These are phyloP conservation scores for Scedosporium dehoogii DNA, from an alignment of 2,329 filamentous ascomycete species.

Conservation along the genomic window DNA sequence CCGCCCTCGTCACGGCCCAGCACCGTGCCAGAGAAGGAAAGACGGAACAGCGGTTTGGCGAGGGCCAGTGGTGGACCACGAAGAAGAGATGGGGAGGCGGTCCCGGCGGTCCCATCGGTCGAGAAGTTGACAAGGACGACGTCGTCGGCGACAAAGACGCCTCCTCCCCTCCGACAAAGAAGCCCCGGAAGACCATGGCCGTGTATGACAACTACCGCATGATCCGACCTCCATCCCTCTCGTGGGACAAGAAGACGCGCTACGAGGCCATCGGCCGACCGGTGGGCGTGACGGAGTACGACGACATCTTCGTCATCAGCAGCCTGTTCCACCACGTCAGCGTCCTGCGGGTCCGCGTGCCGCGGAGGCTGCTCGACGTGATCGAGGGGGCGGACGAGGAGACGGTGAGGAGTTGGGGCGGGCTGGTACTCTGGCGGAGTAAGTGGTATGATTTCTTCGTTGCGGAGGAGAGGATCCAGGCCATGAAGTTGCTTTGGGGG, in stretches of 20 bases:
- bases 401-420: slow-evolving; percentile 35
- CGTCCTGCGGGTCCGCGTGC: slow-evolving; percentile 49
- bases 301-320: slow-evolving; percentile 54
- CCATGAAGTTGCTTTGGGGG: slow-evolving; percentile 47
- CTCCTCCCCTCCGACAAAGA: slow-evolving; percentile 29
- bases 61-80: slow-evolving; percentile 52
- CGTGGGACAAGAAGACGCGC: slow-evolving; percentile 50
- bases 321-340: slow-evolving; percentile 52
- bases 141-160: slow-evolving; percentile 36
- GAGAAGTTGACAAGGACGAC: slow-evolving; percentile 43
- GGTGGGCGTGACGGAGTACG: slow-evolving; percentile 32
- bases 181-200: slow-evolving; percentile 42
- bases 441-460: slow-evolving; percentile 53
- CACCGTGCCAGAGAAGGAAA: slow-evolving; percentile 50
- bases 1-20: slow-evolving; percentile 52
- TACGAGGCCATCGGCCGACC: slow-evolving; percentile 48
- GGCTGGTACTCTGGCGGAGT: slow-evolving; percentile 46
- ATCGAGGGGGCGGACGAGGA: slow-evolving; percentile 35
- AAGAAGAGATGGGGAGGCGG: slow-evolving; percentile 55
- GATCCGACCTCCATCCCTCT: slow-evolving; percentile 44
- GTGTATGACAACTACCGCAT: slow-evolving; percentile 57
- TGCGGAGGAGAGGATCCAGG: slow-evolving; percentile 41
- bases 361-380: slow-evolving; percentile 39
- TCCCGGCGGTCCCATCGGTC: slow-evolving; percentile 50
- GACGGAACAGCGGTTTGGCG: slow-evolving; percentile 44